These are phyloP conservation scores for Hapsidospora chrysogenum DNA, from an alignment of 495 filamentous ascomycete species.

Conservation along the genomic window DNA sequence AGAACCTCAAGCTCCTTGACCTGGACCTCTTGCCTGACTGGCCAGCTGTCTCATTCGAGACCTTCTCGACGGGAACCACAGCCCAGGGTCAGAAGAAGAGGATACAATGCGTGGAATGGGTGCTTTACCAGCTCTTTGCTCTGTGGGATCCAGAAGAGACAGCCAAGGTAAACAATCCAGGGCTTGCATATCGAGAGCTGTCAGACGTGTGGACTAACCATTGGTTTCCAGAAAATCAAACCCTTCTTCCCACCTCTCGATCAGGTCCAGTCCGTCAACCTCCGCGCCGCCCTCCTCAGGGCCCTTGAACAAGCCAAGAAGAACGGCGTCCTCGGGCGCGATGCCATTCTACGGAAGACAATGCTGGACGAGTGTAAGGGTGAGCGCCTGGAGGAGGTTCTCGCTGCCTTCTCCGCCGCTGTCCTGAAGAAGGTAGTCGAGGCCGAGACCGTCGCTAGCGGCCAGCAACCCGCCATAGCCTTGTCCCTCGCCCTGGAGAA, in stretches of 20 bases:
- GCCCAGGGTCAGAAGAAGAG: constrained; percentile 58
- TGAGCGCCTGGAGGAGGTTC: constrained; percentile 62
- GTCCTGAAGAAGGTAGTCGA: constrained; percentile 55
- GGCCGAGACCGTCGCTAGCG: constrained; percentile 12
- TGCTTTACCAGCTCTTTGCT: constrained; percentile 61
- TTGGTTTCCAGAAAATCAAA: constrained; percentile 49
- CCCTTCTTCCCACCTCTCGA: constrained; percentile 82
- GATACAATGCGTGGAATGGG: constrained; percentile 68
- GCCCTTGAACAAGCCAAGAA: constrained; percentile 69
- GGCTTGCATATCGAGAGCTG: too few species aligned
- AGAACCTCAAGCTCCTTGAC: constrained; percentile 63
- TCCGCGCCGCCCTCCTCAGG: constrained; percentile 70
- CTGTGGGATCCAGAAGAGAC: constrained; percentile 66
- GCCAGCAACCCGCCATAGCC: constrained; percentile 27
- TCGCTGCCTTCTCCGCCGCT: constrained; percentile 60
- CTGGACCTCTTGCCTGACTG: constrained; percentile 60
- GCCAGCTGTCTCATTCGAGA: constrained; percentile 48
- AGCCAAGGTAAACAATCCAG: constrained; percentile 38
- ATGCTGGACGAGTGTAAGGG: constrained; percentile 89
- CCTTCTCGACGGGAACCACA: constrained; percentile 45
- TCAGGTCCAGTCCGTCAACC: constrained; percentile 73
- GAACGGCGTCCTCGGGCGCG: constrained; percentile 61
- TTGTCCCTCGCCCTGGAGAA: constrained; percentile 45
- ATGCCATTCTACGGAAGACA: constrained; percentile 64
- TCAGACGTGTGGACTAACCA: constrained; percentile 4